These are phyloP conservation scores for Solanum dulcamara DNA, from an alignment of 257 asterid species.

Conservation along the genomic window DNA sequence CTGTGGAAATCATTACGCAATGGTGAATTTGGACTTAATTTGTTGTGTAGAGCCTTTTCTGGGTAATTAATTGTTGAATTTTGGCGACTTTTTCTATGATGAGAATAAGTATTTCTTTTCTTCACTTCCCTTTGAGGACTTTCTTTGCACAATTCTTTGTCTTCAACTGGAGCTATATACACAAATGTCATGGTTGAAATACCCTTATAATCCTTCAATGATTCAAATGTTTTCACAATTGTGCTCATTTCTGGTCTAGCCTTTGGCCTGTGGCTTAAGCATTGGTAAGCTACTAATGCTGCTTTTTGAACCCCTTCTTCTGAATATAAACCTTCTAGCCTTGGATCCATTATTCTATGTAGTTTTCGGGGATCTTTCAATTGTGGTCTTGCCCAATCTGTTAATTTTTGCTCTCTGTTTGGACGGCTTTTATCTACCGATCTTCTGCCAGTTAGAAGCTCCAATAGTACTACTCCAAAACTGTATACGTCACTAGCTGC, in stretches of 20 bases:
- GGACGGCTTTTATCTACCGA: slow-evolving; percentile 14
- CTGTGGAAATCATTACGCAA: not conserved
- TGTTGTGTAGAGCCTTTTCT: not conserved
- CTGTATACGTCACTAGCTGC: slow-evolving; percentile 13
- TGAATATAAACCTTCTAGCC: slow-evolving; percentile 17
- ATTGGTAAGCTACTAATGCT: slow-evolving; percentile 21
- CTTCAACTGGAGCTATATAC: slow-evolving; percentile 16
- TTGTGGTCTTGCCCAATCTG: slow-evolving; percentile 13
- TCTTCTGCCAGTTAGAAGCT: slow-evolving; percentile 8
- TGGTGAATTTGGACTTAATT: not conserved
- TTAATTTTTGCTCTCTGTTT: slow-evolving; percentile 5
- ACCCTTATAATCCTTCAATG: slow-evolving; percentile 13
- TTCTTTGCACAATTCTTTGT: slow-evolving; percentile 12
- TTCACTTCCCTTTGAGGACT: not conserved
- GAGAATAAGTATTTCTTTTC: not conserved
- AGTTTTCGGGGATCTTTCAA: slow-evolving; percentile 4
- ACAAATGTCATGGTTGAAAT: slow-evolving; percentile 9
- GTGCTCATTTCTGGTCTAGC: slow-evolving; percentile 20
- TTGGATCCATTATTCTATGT: slow-evolving; percentile 10
- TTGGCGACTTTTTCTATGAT: not conserved
- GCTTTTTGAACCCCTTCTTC: slow-evolving; percentile 19
- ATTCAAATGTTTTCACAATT: slow-evolving; percentile 17
- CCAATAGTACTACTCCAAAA: slow-evolving; percentile 17
- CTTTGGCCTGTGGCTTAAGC: slow-evolving; percentile 21
- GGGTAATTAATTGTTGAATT: not conserved